Percentiles rank a stretch among this genome's conserved stretches.
phyloP scores from a whole-genome alignment of 2,329 filamentous ascomycete genomes.

The Leptographium lundbergii region DNA sequence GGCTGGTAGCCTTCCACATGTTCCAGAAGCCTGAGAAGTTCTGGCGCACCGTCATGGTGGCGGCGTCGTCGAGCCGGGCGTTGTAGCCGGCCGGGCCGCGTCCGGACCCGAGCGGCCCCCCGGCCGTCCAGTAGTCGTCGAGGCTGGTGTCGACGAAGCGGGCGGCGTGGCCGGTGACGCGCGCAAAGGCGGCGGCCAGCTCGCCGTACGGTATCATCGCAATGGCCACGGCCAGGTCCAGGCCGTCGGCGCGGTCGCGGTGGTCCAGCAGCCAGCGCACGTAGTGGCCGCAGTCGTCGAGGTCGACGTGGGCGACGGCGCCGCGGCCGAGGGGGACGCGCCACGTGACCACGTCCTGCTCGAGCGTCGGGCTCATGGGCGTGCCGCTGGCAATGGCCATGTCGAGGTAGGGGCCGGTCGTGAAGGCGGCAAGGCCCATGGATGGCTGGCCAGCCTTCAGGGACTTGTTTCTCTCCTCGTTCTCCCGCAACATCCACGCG shows the following conservation, averaged over 20 bases:
- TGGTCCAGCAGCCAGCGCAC: conserved; percentile 19
- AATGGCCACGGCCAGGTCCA: conserved; percentile 19
- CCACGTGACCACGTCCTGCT: conserved; percentile 8
- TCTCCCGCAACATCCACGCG: conserved; percentile 31
- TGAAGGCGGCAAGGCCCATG: conserved; percentile 13
- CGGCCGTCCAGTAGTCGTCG: not conserved
- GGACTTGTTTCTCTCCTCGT: conserved; percentile 11
- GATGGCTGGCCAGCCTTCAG: not conserved
- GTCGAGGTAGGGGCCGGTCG: conserved; percentile 17
- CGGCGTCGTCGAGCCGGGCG: conserved; percentile 1
- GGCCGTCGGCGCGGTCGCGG: conserved; percentile 13
- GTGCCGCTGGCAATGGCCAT: conserved; percentile 1
- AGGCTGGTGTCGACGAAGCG: conserved; percentile 13
- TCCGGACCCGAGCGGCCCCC: not conserved
- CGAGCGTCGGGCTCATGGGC: not conserved
- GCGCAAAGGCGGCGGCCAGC: conserved; percentile 18
- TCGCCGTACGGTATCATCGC: conserved; percentile 17
- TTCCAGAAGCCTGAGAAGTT: conserved; percentile 15
- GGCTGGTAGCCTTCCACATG: conserved; percentile 16
- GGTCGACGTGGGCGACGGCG: conserved; percentile 17
- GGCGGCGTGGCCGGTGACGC: conserved; percentile 19
- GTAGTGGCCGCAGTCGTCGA: conserved; percentile 19
- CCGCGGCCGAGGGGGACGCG: conserved; percentile 14
- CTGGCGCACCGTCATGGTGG: conserved; percentile 11
- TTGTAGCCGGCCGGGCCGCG: conserved; percentile 10